These are phyloP conservation scores for Cyclocybe cylindracea DNA, from an alignment of 768 basidiomycete genomes.

Conservation along the genomic window DNA sequence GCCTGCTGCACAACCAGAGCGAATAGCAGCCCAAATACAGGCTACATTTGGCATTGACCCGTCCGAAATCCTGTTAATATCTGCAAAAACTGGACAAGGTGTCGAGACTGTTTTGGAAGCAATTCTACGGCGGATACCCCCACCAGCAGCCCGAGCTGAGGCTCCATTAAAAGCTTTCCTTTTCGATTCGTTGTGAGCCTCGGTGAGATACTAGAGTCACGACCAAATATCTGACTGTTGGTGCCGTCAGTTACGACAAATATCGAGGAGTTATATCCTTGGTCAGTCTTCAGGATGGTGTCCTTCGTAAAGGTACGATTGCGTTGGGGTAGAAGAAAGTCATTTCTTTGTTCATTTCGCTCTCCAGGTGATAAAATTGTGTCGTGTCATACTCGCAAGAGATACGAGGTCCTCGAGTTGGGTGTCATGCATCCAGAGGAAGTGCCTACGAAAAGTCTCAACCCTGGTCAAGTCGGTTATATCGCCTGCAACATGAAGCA, in stretches of 20 bases:
- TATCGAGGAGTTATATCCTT: conserved; percentile 96
- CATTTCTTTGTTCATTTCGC: not conserved
- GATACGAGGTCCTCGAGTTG: conserved; percentile 86
- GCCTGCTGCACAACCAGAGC: conserved; percentile 82
- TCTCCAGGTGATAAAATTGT: conserved; percentile 82
- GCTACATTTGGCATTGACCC: conserved; percentile 82
- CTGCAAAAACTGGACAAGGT: conserved; percentile 91
- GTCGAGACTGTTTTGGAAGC: conserved; percentile 77
- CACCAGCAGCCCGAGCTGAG: conserved; percentile 58
- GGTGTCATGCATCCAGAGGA: conserved; percentile 93
- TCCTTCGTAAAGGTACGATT: conserved; percentile 72
- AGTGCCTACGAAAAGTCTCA: conserved; percentile 64
- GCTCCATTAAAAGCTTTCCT: conserved; percentile 79
- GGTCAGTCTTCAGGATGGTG: conserved; percentile 78
- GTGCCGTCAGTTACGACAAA: conserved; percentile 74
- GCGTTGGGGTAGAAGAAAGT: not conserved
- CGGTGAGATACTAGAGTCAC: not conserved
- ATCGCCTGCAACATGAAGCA: conserved; percentile 98
- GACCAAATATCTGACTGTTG: conserved; percentile 10
- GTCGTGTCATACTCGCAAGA: conserved; percentile 82
- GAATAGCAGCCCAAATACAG: conserved; percentile 79
- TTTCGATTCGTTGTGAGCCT: conserved; percentile 85
- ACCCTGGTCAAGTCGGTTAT: conserved; percentile 84
- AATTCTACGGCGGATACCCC: conserved; percentile 82
- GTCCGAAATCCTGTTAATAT: conserved; percentile 73